Percentiles rank a stretch among this genome's conserved stretches.
phyloP scores from a whole-genome alignment of 108 stramenopile genomes.

The Chaetoceros muelleri region DNA sequence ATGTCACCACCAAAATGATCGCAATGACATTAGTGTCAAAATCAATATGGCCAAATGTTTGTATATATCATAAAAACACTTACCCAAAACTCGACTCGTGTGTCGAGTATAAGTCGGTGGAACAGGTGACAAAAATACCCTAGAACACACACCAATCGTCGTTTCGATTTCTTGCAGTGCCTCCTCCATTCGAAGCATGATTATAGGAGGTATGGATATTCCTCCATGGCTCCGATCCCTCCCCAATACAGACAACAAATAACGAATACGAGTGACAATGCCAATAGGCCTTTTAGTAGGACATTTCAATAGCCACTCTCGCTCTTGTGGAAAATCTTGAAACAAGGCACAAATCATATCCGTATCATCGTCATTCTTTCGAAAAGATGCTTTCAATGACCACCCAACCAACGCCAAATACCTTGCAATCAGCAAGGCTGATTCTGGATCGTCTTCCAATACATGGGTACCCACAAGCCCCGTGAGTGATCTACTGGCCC shows the following conservation, averaged over 20 bases:
- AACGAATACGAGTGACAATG: constrained; percentile 12
- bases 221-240: not conserved
- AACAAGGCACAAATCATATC: constrained; percentile 1
- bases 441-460: constrained; percentile 7
- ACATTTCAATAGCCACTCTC: constrained; percentile 5
- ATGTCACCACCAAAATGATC: no score
- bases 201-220: not conserved
- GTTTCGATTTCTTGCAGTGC: constrained; percentile 13
- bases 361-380: constrained; percentile 8
- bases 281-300: constrained; percentile 8
- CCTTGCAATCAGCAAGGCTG: constrained; percentile 11
- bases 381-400: constrained; percentile 17
- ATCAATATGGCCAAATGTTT: no score
- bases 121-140: constrained; percentile 15
- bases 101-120: constrained; percentile 33
- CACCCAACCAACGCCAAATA: constrained; percentile 23
- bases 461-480: constrained; percentile 11
- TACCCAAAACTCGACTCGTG: constrained; percentile 25
- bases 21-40: no score
- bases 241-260: constrained; percentile 7
- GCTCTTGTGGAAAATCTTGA: constrained; percentile 4
- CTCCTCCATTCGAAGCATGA: constrained; percentile 16
- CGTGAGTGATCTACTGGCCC: constrained; percentile 12
- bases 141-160: constrained; percentile 17
- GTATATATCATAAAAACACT: no score